phyloP scores from a whole-genome alignment of 495 filamentous ascomycete species.

The Rhizodiscina lignyota region DNA sequence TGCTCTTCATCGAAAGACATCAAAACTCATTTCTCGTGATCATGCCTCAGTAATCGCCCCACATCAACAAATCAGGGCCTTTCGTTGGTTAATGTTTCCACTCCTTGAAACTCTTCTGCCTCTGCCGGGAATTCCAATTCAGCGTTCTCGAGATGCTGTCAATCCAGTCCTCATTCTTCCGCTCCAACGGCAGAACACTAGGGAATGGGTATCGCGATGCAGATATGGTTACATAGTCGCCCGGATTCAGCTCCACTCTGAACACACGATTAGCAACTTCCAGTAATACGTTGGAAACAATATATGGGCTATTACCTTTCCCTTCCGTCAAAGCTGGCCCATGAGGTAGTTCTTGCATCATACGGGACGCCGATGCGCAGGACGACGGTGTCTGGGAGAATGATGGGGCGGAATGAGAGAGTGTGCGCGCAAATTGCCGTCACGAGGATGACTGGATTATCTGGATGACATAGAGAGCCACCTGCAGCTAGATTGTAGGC shows the following conservation, averaged over 20 bases:
- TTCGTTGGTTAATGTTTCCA: too few species aligned
- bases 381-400: conserved; percentile 88
- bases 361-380: conserved; percentile 85
- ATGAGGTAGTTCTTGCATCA: conserved; percentile 70
- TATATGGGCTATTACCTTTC: conserved; percentile 36
- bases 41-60: too few species aligned
- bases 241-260: conserved; percentile 65
- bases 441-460: conserved; percentile 91
- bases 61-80: too few species aligned
- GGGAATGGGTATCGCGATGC: conserved; percentile 89
- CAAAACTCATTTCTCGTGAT: too few species aligned
- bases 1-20: too few species aligned
- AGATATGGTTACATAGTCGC: conserved; percentile 91
- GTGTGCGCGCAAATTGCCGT: conserved; percentile 95
- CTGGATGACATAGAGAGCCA: conserved; percentile 86
- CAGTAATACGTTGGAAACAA: background rate
- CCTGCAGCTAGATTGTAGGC: conserved; percentile 96
- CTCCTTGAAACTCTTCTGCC: too few species aligned
- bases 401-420: conserved; percentile 85
- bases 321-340: conserved; percentile 94
- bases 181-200: conserved; percentile 59
- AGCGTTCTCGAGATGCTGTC: conserved; percentile 78
- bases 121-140: conserved; percentile 78
- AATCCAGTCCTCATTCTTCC: conserved; percentile 79
- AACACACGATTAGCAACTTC: background rate